A percentile compares a stretch with the other conserved stretches of the same genome.
phyloP scores from a whole-genome alignment of 352 stramenopile species.

The Pseudoperonospora humuli region DNA sequence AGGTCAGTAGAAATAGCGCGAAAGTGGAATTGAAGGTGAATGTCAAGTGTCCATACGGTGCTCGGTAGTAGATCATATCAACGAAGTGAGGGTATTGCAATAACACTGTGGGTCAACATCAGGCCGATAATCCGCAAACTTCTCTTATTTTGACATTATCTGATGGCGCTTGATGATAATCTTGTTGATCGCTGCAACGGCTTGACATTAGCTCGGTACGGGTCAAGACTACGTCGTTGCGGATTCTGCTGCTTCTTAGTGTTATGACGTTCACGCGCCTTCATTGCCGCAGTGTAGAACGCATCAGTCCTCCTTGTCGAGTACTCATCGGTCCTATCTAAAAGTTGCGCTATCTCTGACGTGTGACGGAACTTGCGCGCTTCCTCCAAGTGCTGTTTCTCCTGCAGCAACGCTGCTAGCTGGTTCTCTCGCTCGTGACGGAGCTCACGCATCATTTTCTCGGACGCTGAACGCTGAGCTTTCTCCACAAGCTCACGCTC shows the following conservation, averaged over 20 bases:
- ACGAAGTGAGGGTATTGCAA: too few species aligned
- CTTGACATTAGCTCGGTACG: constrained; percentile 7
- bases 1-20: too few species aligned
- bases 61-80: too few species aligned
- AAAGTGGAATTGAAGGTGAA: too few species aligned
- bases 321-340: constrained; percentile 32
- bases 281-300: constrained; percentile 67
- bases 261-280: constrained; percentile 30
- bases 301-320: constrained; percentile 33
- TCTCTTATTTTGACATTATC: too few species aligned
- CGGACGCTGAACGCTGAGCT: constrained; percentile 50
- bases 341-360: constrained; percentile 29
- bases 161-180: constrained; percentile 14
- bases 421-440: constrained; percentile 50
- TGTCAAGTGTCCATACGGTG: too few species aligned
- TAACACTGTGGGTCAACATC: too few species aligned
- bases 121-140: too few species aligned
- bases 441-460: constrained; percentile 63
- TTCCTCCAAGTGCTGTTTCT: constrained; percentile 57
- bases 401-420: constrained; percentile 37
- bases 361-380: constrained; percentile 47
- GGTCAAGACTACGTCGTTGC: constrained; percentile 8
- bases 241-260: constrained; percentile 5
- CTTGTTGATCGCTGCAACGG: constrained; percentile 5
- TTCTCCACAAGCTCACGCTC: constrained; percentile 65